Evolutionary conservation across 371 early-diverging fungal species (phyloP).

Genomic region (Mortierella sp.): DNA sequence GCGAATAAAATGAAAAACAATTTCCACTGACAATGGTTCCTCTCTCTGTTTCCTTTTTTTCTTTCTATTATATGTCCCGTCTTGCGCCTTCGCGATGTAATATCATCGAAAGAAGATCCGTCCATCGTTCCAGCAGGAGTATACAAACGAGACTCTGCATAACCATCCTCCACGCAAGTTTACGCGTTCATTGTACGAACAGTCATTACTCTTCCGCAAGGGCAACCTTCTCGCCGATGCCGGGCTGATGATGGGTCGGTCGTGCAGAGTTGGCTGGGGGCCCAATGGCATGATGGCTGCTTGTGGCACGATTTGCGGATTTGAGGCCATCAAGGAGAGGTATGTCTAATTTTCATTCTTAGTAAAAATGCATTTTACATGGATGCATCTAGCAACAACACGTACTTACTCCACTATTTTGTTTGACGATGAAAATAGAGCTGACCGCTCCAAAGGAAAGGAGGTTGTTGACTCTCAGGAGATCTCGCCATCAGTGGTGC

Average conservation of each 20-base stretch:
- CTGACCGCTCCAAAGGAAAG: not conserved
- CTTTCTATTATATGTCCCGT: not conserved
- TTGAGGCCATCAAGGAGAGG: conserved; percentile 39
- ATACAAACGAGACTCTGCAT: conserved; percentile 13
- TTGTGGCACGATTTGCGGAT: conserved; percentile 37
- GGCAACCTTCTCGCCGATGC: conserved; percentile 68
- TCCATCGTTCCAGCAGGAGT: conserved; percentile 52
- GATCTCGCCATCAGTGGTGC: conserved; percentile 23
- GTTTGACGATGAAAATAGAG: not conserved
- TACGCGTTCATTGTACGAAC: conserved; percentile 46
- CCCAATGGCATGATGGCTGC: conserved; percentile 73
- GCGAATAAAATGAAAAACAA: conserved; percentile 24
- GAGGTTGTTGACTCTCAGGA: no score
- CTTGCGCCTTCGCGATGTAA: not conserved
- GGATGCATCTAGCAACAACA: not conserved
- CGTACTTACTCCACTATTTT: not conserved
- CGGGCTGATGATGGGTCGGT: conserved; percentile 79
- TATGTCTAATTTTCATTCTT: not conserved
- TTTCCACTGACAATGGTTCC: conserved; percentile 20
- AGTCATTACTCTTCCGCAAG: conserved; percentile 52
- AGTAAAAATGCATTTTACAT: no score
- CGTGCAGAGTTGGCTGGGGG: conserved; percentile 85
- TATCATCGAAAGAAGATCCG: conserved; percentile 30
- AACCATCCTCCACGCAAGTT: conserved; percentile 50
- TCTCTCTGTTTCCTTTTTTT: not conserved